These are phyloP conservation scores for Glarea lozoyensis DNA, from an alignment of 495 filamentous ascomycete species.

Conservation along the genomic window DNA sequence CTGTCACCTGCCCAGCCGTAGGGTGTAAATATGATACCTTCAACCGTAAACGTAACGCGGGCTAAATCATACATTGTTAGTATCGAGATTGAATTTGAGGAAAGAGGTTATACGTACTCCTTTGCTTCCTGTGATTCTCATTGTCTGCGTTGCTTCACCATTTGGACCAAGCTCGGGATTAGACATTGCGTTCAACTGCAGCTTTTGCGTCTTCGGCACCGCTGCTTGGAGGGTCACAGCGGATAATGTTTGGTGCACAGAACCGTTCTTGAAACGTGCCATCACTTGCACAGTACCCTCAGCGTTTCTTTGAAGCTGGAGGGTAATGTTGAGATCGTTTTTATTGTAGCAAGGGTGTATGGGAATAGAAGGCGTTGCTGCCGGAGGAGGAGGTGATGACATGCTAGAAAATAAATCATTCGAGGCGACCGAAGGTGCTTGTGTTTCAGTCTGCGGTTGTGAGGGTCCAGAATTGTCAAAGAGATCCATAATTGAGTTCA, in stretches of 20 bases:
- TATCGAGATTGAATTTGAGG: slow-evolving; percentile 4
- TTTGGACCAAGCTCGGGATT: slow-evolving; percentile 65
- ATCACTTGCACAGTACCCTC: slow-evolving; percentile 65
- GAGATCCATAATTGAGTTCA: slow-evolving; percentile 81
- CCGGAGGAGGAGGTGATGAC: slow-evolving; percentile 40
- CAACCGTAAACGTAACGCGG: slow-evolving; percentile 70
- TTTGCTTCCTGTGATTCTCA: slow-evolving; percentile 74
- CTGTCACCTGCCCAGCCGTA: slow-evolving; percentile 59
- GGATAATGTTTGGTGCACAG: slow-evolving; percentile 52
- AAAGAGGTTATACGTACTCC: slow-evolving; percentile 57
- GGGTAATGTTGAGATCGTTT: slow-evolving; percentile 69
- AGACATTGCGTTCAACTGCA: slow-evolving; percentile 83
- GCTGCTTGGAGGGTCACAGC: slow-evolving; percentile 81
- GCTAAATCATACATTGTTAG: slow-evolving; percentile 27
- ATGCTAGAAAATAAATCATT: slow-evolving; percentile 35
- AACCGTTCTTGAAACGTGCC: slow-evolving; percentile 73
- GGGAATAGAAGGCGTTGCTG: slow-evolving; percentile 28
- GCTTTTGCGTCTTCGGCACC: slow-evolving; percentile 88
- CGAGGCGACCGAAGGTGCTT: slow-evolving; percentile 36
- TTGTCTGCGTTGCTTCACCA: slow-evolving; percentile 75
- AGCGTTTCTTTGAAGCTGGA: slow-evolving; percentile 73
- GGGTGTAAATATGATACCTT: slow-evolving; percentile 73
- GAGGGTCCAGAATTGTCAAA: slow-evolving; percentile 40
- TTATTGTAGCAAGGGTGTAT: slow-evolving; percentile 72
- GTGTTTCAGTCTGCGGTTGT: slow-evolving; percentile 31